A percentile compares a stretch with the other conserved stretches of the same genome.
Conservation (phyloP, 768 basidiomycete genomes). For the Agrocybe praecox region DNA sequence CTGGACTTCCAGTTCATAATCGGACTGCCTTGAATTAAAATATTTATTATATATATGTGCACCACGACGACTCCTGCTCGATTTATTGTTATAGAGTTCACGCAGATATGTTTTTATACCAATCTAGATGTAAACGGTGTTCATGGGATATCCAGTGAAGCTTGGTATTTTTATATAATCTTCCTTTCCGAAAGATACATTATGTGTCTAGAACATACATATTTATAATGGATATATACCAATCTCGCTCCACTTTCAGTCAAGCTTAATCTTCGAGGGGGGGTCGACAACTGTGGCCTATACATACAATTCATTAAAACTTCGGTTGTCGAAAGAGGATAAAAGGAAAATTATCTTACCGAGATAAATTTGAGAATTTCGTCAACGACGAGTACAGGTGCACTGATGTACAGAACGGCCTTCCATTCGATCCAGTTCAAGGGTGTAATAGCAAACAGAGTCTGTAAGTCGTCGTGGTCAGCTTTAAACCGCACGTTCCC, state of each 20-base stretch:
- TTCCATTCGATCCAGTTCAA: slow-evolving; percentile 96
- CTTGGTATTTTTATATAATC: background rate
- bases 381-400: slow-evolving; percentile 88
- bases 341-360: slow-evolving; percentile 41
- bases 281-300: slow-evolving; percentile 63
- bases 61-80: background rate
- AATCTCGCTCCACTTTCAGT: slow-evolving; percentile 26
- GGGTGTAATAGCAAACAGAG: slow-evolving; percentile 89
- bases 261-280: slow-evolving; percentile 52
- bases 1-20: background rate
- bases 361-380: slow-evolving; percentile 87
- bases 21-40: background rate
- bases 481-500: no score
- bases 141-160: background rate
- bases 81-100: background rate
- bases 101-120: background rate
- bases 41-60: background rate
- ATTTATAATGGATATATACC: background rate
- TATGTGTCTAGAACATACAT: slow-evolving; percentile 2
- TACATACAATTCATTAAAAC: background rate
- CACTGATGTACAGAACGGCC: slow-evolving; percentile 86
- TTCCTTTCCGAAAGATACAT: slow-evolving; percentile 1
- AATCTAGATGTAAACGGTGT: background rate
- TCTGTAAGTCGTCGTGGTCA: slow-evolving; percentile 35
- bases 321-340: background rate